Evolutionary conservation across 2,329 filamentous ascomycete species (phyloP).

Genomic region (Mollisia scopiformis): DNA sequence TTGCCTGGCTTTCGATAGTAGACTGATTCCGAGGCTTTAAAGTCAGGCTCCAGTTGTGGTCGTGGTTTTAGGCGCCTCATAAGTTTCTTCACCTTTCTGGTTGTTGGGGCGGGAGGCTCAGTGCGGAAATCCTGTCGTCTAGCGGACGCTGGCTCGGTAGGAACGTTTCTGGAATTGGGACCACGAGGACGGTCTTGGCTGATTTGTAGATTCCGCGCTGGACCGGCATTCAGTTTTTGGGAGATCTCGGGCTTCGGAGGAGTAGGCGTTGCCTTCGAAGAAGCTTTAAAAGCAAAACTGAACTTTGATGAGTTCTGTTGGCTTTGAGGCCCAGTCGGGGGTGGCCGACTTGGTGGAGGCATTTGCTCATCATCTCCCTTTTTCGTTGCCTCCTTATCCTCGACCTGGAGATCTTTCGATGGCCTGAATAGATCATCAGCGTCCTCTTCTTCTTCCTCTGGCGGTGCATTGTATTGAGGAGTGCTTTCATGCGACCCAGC

Average conservation of each 20-base stretch:
- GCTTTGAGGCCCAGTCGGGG: constrained; percentile 45
- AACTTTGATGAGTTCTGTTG: constrained; percentile 65
- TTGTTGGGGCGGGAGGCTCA: constrained; percentile 43
- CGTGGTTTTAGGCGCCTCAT: constrained; percentile 72
- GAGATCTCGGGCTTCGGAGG: constrained; percentile 67
- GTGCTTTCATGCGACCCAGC: constrained; percentile 23
- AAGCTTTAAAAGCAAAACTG: constrained; percentile 89
- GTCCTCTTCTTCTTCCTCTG: constrained; percentile 41
- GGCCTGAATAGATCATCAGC: constrained; percentile 66
- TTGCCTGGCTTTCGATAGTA: constrained; percentile 97
- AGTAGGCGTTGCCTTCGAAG: constrained; percentile 59
- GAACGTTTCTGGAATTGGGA: constrained; percentile 43
- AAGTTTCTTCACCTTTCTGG: constrained; percentile 65
- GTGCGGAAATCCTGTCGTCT: constrained; percentile 37
- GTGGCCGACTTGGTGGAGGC: constrained; percentile 55
- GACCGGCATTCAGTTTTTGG: constrained; percentile 65
- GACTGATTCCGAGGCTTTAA: constrained; percentile 81
- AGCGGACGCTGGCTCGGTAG: constrained; percentile 57
- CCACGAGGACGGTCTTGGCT: constrained; percentile 48
- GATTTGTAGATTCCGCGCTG: constrained; percentile 28
- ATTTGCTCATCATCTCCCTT: constrained; percentile 54
- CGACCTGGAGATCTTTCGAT: constrained; percentile 66
- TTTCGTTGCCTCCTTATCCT: constrained; percentile 55
- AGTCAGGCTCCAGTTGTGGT: constrained; percentile 71
- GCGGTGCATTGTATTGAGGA: constrained; percentile 38